Base-by-base conservation (phyloP, 306 rosid species). In the Inga leiocalycina region DNA sequence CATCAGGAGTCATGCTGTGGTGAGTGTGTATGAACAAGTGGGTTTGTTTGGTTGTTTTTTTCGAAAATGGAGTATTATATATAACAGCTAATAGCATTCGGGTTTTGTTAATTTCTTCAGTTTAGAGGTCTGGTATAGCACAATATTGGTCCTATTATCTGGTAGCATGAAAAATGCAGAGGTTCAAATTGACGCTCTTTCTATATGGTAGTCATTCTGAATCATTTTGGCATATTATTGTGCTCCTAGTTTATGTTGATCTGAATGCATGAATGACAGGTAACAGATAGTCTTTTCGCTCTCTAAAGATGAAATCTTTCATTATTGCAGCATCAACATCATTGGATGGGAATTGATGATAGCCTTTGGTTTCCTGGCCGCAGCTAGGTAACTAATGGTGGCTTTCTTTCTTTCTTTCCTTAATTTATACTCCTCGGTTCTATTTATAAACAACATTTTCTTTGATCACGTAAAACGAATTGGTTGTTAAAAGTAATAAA, bases 281-380 rank as follows among this genome's bases (percentile, higher is more conserved):
- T 14, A 66, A 39, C 16, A 67, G 37, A 12, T 30, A 65, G 5
- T 20, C 10, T 32, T 65, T 65, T 65, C 71, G 14, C n/a, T 65
- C 43, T 30, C 71, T 32, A 32, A 65, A 32, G 71, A 65, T 65
- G 43, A 65, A 32, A 65, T 62, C 43, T 34, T 64, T 34, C 8
- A 5, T 30, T 15, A 15, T 80, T 39, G 43, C 81, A 91, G 94
- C 56, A 88, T 91, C 71, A 91, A 89, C 65, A 89, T 91, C 79
- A 82, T 37, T 76, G 91, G 91, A 41, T 91, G 94, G 92, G 90
- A 87, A 85, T 82, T 87, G 83, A 91, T 91, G 94, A 75, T 91
- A 74, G 72, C 83, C 61, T 80, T 91, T 22, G 92, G 94, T 70
- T 89, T 89, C 78, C 24, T 91, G 32, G 84, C 84, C 70, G 91